phyloP scores from a whole-genome alignment of 1,139 yeast genomes.

The Magnusiomyces sp. region DNA sequence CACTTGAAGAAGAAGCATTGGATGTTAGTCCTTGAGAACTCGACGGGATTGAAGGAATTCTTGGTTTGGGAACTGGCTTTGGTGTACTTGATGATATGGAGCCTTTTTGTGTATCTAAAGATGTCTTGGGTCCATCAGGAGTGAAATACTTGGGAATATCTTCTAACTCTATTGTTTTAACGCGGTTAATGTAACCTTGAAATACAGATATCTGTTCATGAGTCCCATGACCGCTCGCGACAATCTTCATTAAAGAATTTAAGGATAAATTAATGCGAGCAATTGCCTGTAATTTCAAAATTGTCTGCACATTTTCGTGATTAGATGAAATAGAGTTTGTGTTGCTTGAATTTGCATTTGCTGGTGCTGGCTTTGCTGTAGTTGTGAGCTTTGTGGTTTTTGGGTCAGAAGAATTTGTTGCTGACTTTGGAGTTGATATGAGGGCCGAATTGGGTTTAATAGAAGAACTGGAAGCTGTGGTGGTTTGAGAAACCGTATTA shows the following conservation, averaged over 20 bases:
- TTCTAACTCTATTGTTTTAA: constrained; percentile 63
- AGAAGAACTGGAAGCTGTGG: constrained; percentile 3
- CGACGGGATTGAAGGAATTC: background rate
- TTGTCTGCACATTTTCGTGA: constrained; percentile 64
- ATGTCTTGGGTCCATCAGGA: constrained; percentile 7
- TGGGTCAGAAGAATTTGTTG: background rate
- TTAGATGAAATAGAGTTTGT: constrained; percentile 12
- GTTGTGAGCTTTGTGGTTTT: background rate
- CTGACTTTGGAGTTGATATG: constrained; percentile 4
- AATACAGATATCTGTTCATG: constrained; percentile 64
- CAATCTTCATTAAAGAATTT: constrained; percentile 66
- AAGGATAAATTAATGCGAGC: constrained; percentile 66
- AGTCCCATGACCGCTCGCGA: constrained; percentile 73
- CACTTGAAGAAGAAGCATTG: background rate
- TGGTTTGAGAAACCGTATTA: background rate
- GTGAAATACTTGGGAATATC: constrained; percentile 21
- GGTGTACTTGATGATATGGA: background rate
- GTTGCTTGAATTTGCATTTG: background rate
- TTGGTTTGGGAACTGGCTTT: background rate
- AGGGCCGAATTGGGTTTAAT: constrained; percentile 10
- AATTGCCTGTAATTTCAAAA: constrained; percentile 69
- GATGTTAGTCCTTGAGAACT: background rate
- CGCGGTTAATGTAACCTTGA: constrained; percentile 67
- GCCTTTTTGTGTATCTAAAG: background rate
- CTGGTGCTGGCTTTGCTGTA: background rate